These are phyloP conservation scores for Penicillium thymicola DNA, from an alignment of 2,329 filamentous ascomycete genomes.

Conservation along the genomic window DNA sequence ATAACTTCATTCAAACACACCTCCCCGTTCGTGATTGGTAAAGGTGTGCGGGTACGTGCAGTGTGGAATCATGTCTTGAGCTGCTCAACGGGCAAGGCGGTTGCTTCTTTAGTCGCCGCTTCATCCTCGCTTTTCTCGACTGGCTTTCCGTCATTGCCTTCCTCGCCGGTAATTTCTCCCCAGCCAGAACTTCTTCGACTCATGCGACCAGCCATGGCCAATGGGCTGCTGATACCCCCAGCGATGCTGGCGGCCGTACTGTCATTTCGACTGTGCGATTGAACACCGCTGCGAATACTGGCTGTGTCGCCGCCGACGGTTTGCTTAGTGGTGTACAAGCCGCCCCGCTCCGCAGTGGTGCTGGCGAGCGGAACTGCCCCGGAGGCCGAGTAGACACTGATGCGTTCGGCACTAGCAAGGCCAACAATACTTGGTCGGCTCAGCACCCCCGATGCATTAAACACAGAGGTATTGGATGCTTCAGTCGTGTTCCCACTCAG, in stretches of 20 bases:
- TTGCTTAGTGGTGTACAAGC: constrained; percentile 67
- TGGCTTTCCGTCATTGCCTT: constrained; percentile 32
- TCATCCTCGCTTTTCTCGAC: constrained; percentile 23
- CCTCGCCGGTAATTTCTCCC: constrained; percentile 44
- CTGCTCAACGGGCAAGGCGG: constrained; percentile 11
- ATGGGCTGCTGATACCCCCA: constrained; percentile 58
- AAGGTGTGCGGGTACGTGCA: background rate
- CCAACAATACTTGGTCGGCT: constrained; percentile 53
- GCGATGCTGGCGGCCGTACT: constrained; percentile 73
- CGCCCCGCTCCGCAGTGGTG: constrained; percentile 73
- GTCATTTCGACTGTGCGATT: constrained; percentile 76
- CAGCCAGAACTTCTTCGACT: constrained; percentile 46
- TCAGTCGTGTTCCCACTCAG: constrained; percentile 54
- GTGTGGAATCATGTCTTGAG: constrained; percentile 7
- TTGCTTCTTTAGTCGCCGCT: constrained; percentile 34
- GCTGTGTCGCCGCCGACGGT: constrained; percentile 60
- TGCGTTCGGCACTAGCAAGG: constrained; percentile 56
- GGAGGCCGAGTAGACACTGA: constrained; percentile 71
- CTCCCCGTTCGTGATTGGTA: background rate
- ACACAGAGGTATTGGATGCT: constrained; percentile 41
- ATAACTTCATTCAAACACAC: constrained; percentile 18
- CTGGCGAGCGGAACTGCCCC: constrained; percentile 55
- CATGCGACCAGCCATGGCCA: constrained; percentile 48
- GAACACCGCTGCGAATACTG: constrained; percentile 72
- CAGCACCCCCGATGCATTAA: constrained; percentile 39